Conservation (phyloP, 2,329 filamentous ascomycete species). For the Aureobasidium sp. region DNA sequence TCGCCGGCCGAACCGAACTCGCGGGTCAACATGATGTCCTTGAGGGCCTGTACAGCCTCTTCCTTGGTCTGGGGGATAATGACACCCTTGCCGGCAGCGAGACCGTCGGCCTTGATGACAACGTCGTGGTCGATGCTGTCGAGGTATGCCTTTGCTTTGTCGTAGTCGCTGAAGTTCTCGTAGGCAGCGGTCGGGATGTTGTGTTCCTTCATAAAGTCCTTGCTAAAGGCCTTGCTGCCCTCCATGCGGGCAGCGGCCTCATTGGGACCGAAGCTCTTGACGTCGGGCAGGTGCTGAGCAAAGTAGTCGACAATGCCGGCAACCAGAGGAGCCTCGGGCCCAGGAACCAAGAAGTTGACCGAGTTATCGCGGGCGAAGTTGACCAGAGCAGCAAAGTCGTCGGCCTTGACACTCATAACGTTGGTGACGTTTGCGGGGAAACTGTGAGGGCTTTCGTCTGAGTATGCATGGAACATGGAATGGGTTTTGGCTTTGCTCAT, state of each 20-base stretch:
- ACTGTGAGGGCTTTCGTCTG: conserved; percentile 14
- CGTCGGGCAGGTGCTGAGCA: conserved; percentile 39
- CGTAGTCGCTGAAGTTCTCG: conserved; percentile 58
- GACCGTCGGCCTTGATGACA: conserved; percentile 87
- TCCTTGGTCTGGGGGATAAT: conserved; percentile 74
- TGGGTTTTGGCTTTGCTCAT: background rate
- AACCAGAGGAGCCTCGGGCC: conserved; percentile 88
- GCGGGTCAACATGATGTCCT: conserved; percentile 81
- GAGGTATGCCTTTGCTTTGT: conserved; percentile 51
- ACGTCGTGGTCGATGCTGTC: conserved; percentile 61
- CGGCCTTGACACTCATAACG: conserved; percentile 55
- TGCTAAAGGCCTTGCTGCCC: conserved; percentile 93
- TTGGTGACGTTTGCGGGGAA: conserved; percentile 43
- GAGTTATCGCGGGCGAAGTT: conserved; percentile 62
- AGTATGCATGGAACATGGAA: background rate
- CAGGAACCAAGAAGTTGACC: conserved; percentile 78
- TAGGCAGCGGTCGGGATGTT: conserved; percentile 86
- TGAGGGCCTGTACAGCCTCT: conserved; percentile 72
- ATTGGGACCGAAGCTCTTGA: conserved; percentile 78
- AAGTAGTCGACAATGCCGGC: conserved; percentile 84
- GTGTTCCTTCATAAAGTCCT: conserved; percentile 93
- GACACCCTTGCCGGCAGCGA: conserved; percentile 93
- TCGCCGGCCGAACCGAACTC: conserved; percentile 81
- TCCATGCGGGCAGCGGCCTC: conserved; percentile 82
- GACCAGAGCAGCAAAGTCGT: conserved; percentile 72